These are phyloP conservation scores for Acacia pycnantha DNA, from an alignment of 331 rosid genomes.

Conservation along the genomic window DNA sequence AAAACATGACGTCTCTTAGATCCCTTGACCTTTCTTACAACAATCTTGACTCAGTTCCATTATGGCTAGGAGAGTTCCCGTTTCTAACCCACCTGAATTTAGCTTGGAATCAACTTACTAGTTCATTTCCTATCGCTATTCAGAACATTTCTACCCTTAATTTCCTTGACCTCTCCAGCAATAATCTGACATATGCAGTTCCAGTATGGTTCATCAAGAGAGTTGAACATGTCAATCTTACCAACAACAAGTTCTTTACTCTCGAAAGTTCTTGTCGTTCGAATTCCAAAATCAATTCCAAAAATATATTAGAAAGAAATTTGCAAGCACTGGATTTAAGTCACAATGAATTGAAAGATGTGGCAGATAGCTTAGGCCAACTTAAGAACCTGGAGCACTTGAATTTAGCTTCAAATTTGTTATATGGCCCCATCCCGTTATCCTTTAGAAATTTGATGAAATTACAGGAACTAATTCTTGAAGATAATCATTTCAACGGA, in stretches of 20 bases:
- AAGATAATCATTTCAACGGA: neutral
- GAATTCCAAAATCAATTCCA: neutral
- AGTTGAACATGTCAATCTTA: neutral
- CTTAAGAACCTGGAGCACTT: neutral
- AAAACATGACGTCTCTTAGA: neutral
- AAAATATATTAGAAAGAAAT: neutral
- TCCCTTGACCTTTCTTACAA: neutral
- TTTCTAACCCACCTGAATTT: no score
- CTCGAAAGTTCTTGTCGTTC: neutral
- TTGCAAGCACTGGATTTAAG: neutral
- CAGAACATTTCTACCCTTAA: no score
- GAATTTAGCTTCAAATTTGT: neutral
- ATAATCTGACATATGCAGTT: neutral
- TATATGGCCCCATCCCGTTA: neutral
- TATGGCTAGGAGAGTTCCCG: no score
- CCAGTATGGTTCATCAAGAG: neutral
- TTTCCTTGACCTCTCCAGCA: no score
- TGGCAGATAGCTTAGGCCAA: neutral
- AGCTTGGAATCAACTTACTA: accelerated
- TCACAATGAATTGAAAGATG: neutral
- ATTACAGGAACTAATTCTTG: neutral
- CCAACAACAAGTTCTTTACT: neutral
- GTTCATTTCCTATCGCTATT: no score
- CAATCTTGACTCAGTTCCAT: no score
- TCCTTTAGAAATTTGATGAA: neutral